Percentiles rank a stretch among this genome's conserved stretches.
Evolutionary conservation across 768 basidiomycete genomes (phyloP).

Genomic region (Pleurotus tuber-regium): DNA sequence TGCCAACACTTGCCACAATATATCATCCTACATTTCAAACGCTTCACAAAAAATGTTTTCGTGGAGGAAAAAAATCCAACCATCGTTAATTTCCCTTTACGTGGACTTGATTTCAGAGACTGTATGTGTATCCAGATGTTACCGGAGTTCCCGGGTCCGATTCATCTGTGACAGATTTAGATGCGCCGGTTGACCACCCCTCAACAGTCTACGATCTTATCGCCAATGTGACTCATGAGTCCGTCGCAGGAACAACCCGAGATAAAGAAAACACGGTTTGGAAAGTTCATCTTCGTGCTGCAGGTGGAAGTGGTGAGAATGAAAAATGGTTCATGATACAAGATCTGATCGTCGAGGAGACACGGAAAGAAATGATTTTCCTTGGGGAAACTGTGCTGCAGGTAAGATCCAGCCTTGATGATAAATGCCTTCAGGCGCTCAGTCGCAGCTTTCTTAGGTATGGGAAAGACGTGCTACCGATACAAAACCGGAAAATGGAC

Average conservation of each 20-base stretch:
- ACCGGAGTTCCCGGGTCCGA: slow-evolving; percentile 20
- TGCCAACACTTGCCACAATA: slow-evolving; percentile 88
- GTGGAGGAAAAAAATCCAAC: slow-evolving; percentile 99
- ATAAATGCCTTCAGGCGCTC: background rate
- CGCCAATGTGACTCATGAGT: slow-evolving; percentile 94
- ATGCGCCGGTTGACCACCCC: slow-evolving; percentile 56
- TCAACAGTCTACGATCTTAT: slow-evolving; percentile 88
- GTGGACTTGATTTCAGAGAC: slow-evolving; percentile 88
- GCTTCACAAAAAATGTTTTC: slow-evolving; percentile 94
- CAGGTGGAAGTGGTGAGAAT: slow-evolving; percentile 70
- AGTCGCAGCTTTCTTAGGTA: slow-evolving; percentile 37
- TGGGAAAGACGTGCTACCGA: slow-evolving; percentile 55
- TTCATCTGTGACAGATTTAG: slow-evolving; percentile 60
- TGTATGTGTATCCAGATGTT: slow-evolving; percentile 56
- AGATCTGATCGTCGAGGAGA: slow-evolving; percentile 94
- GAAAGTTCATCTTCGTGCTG: slow-evolving; percentile 85
- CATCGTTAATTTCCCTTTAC: slow-evolving; percentile 94
- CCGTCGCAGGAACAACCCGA: slow-evolving; percentile 91
- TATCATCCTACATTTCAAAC: slow-evolving; percentile 92
- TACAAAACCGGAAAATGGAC: slow-evolving; percentile 19
- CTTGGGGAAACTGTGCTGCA: slow-evolving; percentile 96
- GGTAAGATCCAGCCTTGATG: slow-evolving; percentile 45
- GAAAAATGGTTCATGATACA: slow-evolving; percentile 98
- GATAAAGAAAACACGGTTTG: slow-evolving; percentile 90
- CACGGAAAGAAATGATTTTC: slow-evolving; percentile 97